Evolutionary conservation across 1,284 basidiomycete genomes (phyloP).

Genomic region (Ustilago lituana): DNA sequence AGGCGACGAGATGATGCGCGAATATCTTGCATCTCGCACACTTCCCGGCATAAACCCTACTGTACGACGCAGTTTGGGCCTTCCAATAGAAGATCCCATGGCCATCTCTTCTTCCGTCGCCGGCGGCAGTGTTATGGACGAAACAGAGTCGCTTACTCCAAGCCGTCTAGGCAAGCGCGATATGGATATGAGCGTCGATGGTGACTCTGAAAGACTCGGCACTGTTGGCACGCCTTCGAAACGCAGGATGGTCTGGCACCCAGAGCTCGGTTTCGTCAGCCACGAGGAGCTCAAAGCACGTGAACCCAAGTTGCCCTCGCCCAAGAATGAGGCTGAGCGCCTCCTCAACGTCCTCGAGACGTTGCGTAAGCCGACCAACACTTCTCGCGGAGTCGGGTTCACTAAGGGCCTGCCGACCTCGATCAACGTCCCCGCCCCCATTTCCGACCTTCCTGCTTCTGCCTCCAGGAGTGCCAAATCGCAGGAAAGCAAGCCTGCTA

Average conservation of each 20-base stretch:
- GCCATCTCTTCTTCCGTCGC: slow-evolving; percentile 23
- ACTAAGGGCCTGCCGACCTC: slow-evolving; percentile 21
- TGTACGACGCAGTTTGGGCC: slow-evolving; percentile 21
- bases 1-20: slow-evolving; percentile 57
- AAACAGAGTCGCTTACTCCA: slow-evolving; percentile 30
- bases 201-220: slow-evolving; percentile 29
- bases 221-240: slow-evolving; percentile 45
- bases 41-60: slow-evolving; percentile 37
- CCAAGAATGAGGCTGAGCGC: slow-evolving; percentile 68
- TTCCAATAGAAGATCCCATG: slow-evolving; percentile 19
- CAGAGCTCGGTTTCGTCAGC: slow-evolving; percentile 60
- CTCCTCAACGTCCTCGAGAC: slow-evolving; percentile 68
- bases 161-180: slow-evolving; percentile 45
- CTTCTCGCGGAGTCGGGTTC: slow-evolving; percentile 43
- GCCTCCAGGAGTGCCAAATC: slow-evolving; percentile 3
- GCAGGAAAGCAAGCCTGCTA: slow-evolving; percentile 11
- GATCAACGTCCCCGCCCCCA: slow-evolving; percentile 46
- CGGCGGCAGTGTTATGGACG: slow-evolving; percentile 35
- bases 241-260: slow-evolving; percentile 63
- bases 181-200: slow-evolving; percentile 49
- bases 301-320: slow-evolving; percentile 56
- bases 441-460: slow-evolving; percentile 29
- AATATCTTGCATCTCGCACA: slow-evolving; percentile 39
- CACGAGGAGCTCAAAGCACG: slow-evolving; percentile 57
- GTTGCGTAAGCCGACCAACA: slow-evolving; percentile 62